Evolutionary conservation across 2,329 filamentous ascomycete species (phyloP), one percentile per base, ranked within the genome.

Genomic region (Gliomastix tumulicola): DNA sequence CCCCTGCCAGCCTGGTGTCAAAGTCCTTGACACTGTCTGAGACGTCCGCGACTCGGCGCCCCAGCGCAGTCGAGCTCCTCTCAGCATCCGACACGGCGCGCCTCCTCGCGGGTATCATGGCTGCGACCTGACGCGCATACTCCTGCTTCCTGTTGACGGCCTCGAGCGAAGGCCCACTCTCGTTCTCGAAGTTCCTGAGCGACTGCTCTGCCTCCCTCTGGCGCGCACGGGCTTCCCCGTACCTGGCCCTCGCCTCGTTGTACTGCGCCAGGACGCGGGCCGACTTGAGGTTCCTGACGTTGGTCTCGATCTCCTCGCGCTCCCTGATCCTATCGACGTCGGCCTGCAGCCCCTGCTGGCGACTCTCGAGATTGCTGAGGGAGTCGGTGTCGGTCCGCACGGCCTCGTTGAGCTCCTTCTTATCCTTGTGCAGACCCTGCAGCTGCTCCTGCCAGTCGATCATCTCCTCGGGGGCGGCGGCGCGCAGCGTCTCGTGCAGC

Each of bases 301-400:
- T 76, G 36, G 74, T 64, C 49, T 82, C 67, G 34, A 88, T 76
- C 36, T 76, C 70, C 38, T 82, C 76, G 39, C 88, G 77, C 55
- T 97, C 83, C 34, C 78, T 76, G 50, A 92, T 73, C 44, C 86
- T 80, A 48, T 94, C 82, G 18, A 97, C 88, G 50, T 96, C 89
- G 9, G 76, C 80, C 49, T 85, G 78, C 31, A 94, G 76, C 34
- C 78, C 74, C 42, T 75, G 66, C 44, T 97, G 90, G 20, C 88
- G 79, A 28, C 65, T 71, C 53, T 94, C 79, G 32, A 90, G 65
- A 37, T 74, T 78, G 35, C 68, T 68, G 7, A 97, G 62, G 19
- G 71, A 66, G 32, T 85, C 82, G 23, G 67, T 60, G 37, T 85
- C 75, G 4, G 63, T 65, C 15, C 76, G 69, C 21, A 78, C 70